Percentiles rank a stretch among this genome's conserved stretches.
Conservation (phyloP, 441 rosid species). For the Populus hybrid region DNA sequence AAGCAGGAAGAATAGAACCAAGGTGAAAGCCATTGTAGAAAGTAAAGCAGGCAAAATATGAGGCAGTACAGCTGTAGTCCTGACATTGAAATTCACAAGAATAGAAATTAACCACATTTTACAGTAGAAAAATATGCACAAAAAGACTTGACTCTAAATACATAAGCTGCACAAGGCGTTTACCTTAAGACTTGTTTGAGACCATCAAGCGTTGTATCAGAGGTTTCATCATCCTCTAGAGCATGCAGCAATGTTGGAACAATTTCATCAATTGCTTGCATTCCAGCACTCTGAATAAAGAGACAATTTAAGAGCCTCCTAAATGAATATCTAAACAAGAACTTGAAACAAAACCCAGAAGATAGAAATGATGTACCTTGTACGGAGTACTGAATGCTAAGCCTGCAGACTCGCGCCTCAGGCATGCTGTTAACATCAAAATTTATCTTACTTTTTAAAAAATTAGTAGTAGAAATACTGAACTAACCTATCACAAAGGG, state of each 20-base stretch:
- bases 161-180: neutral
- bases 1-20: too few relatives aligned
- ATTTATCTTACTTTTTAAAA: conserved; percentile 5
- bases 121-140: too few relatives aligned
- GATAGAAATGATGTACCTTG: conserved; percentile 54
- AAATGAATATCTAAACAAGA: conserved; percentile 8
- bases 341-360: conserved; percentile 14
- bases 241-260: conserved; percentile 96
- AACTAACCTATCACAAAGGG: conserved; percentile 94
- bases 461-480: conserved; percentile 14
- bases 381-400: conserved; percentile 97
- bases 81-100: too few relatives aligned
- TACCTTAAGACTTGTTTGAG: conserved; percentile 98
- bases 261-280: conserved; percentile 99
- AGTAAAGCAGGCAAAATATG: too few relatives aligned
- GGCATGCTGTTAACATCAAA: conserved; percentile 36
- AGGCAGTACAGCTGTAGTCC: too few relatives aligned
- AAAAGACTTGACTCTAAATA: too few relatives aligned
- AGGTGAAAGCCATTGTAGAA: too few relatives aligned
- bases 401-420: conserved; percentile 99
- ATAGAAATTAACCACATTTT: too few relatives aligned
- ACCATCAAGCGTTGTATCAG: conserved; percentile 95
- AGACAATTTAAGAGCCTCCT: conserved; percentile 9
- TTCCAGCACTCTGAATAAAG: conserved; percentile 82
- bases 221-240: conserved; percentile 88